Conservation (phyloP, 139 green algal species). For the Chlorella sp. region DNA sequence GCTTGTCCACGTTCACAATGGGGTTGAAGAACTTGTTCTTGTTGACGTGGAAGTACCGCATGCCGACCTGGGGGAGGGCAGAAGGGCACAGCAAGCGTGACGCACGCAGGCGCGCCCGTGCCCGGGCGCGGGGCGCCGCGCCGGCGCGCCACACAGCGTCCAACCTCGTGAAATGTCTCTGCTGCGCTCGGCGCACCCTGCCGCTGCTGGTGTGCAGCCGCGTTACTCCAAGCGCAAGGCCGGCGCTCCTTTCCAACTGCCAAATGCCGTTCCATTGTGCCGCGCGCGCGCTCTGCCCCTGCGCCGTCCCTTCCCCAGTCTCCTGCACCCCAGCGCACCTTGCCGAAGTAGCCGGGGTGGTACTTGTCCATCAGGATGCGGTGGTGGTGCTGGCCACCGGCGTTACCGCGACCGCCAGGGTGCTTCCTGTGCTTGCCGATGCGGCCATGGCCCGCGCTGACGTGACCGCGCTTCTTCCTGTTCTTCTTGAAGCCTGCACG, state of each 20-base stretch:
- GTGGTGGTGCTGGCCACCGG: slow-evolving; percentile 99
- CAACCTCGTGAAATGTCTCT: too few species aligned
- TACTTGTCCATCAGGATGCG: slow-evolving; percentile 99
- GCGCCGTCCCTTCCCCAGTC: too few species aligned
- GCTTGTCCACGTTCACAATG: slow-evolving; percentile 98
- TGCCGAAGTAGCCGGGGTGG: slow-evolving; percentile 97
- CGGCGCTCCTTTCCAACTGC: too few species aligned
- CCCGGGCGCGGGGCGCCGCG: too few species aligned
- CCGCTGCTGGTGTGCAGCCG: too few species aligned
- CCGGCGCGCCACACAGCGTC: too few species aligned
- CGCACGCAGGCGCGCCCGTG: too few species aligned
- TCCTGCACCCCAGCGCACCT: slow-evolving; percentile 74
- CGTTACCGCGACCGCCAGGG: slow-evolving; percentile 96
- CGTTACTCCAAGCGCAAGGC: too few species aligned
- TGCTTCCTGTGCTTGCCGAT: slow-evolving; percentile 99
- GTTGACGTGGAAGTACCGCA: slow-evolving; percentile 96
- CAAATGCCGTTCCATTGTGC: too few species aligned
- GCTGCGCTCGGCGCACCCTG: too few species aligned
- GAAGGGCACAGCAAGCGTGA: not conserved
- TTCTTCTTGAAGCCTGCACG: slow-evolving; percentile 86
- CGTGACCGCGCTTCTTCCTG: slow-evolving; percentile 98
- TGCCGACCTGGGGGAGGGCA: slow-evolving; percentile 82
- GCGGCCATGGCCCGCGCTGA: slow-evolving; percentile 96
- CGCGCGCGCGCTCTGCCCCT: too few species aligned
- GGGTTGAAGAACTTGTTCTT: slow-evolving; percentile 97